Evolutionary conservation across 1,284 basidiomycete species (phyloP), one percentile per base, ranked within the genome.

Genomic region (Coriolopsis trogii): DNA sequence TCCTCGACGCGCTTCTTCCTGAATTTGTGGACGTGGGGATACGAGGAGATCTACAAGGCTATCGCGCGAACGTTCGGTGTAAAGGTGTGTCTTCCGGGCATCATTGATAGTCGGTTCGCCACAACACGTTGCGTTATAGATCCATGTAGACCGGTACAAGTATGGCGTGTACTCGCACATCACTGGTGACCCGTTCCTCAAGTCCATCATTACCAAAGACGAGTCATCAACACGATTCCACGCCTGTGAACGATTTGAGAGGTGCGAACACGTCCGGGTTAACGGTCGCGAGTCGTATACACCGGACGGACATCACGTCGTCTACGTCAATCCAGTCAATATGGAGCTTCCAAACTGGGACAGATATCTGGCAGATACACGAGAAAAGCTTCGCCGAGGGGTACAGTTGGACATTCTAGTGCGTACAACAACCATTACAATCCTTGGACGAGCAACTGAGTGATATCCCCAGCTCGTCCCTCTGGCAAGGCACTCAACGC

Each of bases 11-110:
- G 82, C 41, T 96, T 98, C 72, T 98, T 92, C 72, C 78, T 98
- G 56, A 94, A 98, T 61, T 69, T 81, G 0, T 98, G 95, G 95
- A 97, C 94, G 0, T 94, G 90, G 85, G 95, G 95, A 0, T 93
- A 93, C 65, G 92, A 95, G 67, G 89, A 93, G 39, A 73, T 93
- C 15, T 73, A 95, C 25, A 91, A 92, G 64, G 87, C 79, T 0
- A 73, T 96, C 2, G 79, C 87, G 0, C 70, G 74, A 2, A 71
- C 75, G 1, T 95, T 95, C 61, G 70, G 78, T 30, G 74, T 76
- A 34, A 76, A 78, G 70, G 91, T 90, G 59, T 10, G 54, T 34
- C 9, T 6, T 29, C 15, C 12, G 3, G 25, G 24, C n/a, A n/a
- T 25, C 30, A 3, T 4, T 29, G 1, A 0, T 18, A 9, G 25